These are phyloP conservation scores for Fistulifera solaris DNA, from an alignment of 108 stramenopile genomes.

Conservation along the genomic window DNA sequence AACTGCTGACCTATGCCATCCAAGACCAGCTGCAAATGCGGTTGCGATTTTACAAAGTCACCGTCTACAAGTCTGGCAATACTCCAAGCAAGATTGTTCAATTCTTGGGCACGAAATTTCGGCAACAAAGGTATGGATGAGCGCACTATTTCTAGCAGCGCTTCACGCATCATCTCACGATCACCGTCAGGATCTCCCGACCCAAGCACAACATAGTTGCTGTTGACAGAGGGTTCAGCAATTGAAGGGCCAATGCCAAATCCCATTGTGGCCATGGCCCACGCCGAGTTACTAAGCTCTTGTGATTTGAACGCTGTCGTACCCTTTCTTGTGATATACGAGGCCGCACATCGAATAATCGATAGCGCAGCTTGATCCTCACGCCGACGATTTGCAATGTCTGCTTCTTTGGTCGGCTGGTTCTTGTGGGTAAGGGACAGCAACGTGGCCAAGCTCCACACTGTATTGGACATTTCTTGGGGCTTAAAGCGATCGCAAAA, in stretches of 20 bases:
- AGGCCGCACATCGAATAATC: conserved; percentile 47
- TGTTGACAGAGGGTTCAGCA: conserved; percentile 21
- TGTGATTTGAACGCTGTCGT: conserved; percentile 57
- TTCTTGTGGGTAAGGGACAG: conserved; percentile 28
- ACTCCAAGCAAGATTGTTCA: conserved; percentile 74
- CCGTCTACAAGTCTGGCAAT: conserved; percentile 54
- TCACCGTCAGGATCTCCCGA: conserved; percentile 49
- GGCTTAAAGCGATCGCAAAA: conserved; percentile 63
- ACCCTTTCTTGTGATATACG: conserved; percentile 23
- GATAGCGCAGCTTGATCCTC: conserved; percentile 28
- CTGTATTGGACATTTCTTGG: conserved; percentile 61
- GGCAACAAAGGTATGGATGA: conserved; percentile 31
- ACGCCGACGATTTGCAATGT: background rate
- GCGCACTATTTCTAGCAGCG: conserved; percentile 29
- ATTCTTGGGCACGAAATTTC: conserved; percentile 57
- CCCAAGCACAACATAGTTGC: conserved; percentile 43
- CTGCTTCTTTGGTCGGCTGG: background rate
- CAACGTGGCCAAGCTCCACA: conserved; percentile 71
- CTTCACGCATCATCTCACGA: conserved; percentile 24
- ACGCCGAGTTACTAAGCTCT: conserved; percentile 45
- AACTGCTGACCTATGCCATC: conserved; percentile 43
- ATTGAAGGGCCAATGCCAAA: conserved; percentile 45
- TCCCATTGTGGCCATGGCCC: conserved; percentile 71
- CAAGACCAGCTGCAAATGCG: conserved; percentile 13
- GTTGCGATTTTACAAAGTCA: conserved; percentile 17